A percentile compares a stretch with the other conserved stretches of the same genome.
Conservation (phyloP, 208 protist genomes). For the Jaenimonas drosophilae region DNA sequence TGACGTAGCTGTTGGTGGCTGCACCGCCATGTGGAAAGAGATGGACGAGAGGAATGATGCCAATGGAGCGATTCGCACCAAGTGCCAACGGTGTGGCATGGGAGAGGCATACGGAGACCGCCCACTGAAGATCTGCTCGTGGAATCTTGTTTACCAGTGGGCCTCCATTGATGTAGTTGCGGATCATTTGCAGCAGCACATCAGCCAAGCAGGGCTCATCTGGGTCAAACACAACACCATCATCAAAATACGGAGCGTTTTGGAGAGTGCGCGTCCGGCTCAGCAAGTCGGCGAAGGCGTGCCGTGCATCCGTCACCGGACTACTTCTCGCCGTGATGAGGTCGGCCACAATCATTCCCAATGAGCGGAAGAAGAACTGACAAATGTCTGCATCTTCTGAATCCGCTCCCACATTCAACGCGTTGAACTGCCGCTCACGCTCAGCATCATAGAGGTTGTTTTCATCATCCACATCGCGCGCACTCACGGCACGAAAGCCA, state of each 20-base stretch:
- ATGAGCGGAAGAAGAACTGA: constrained; percentile 77
- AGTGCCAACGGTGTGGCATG: constrained; percentile 80
- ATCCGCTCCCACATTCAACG: constrained; percentile 40
- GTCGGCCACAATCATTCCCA: constrained; percentile 83
- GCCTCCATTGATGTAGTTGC: constrained; percentile 84
- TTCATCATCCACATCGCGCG: constrained; percentile 10
- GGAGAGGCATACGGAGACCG: constrained; percentile 75
- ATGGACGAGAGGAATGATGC: constrained; percentile 81
- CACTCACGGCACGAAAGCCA: constrained; percentile 53
- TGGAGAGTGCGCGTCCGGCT: constrained; percentile 61
- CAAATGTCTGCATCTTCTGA: constrained; percentile 62
- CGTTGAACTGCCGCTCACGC: constrained; percentile 64
- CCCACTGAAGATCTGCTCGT: constrained; percentile 70
- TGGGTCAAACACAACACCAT: constrained; percentile 56
- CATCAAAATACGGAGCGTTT: constrained; percentile 85
- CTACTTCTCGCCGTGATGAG: constrained; percentile 70
- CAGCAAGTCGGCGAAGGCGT: constrained; percentile 54
- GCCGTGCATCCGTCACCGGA: constrained; percentile 57
- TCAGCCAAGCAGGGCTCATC: constrained; percentile 67
- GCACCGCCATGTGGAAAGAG: constrained; percentile 78
- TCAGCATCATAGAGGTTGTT: constrained; percentile 63
- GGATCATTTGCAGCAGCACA: constrained; percentile 87
- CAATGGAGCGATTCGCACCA: constrained; percentile 55
- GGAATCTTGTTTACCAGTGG: constrained; percentile 83
- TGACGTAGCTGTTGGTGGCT: constrained; percentile 53